Conservation (phyloP, 257 asterid species). For the Nicotiana paniculata region DNA sequence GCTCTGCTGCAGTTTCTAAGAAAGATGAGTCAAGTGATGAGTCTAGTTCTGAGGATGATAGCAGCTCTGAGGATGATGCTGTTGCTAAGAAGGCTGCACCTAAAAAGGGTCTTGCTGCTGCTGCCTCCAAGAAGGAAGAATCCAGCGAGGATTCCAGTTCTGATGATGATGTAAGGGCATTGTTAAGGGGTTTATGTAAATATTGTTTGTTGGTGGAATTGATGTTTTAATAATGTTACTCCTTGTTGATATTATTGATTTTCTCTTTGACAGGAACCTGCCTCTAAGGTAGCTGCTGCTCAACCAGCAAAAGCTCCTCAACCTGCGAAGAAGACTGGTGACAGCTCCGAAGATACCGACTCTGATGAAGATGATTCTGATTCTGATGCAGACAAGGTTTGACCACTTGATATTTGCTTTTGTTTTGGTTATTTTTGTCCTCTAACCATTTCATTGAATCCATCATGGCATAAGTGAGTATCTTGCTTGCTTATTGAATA, state of each 20-base stretch:
- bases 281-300: slow-evolving; percentile 5
- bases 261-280: neutral
- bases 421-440: neutral
- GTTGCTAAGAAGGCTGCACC: slow-evolving; percentile 17
- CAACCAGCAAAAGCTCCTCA: slow-evolving; percentile 12
- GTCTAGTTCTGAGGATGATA: slow-evolving; percentile 29
- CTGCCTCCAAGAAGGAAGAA: slow-evolving; percentile 18
- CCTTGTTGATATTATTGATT: neutral
- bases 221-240: neutral
- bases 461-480: neutral
- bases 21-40: slow-evolving; percentile 25
- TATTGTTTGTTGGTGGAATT: neutral
- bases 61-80: slow-evolving; percentile 27
- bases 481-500: neutral
- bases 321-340: slow-evolving; percentile 13
- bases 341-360: slow-evolving; percentile 9
- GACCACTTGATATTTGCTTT: slow-evolving; percentile 12
- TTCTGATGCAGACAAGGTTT: slow-evolving; percentile 22
- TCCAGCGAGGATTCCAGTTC: slow-evolving; percentile 33
- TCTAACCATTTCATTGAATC: neutral
- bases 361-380: slow-evolving; percentile 30
- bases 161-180: slow-evolving; percentile 22
- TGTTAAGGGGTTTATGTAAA: neutral
- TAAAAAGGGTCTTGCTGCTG: slow-evolving; percentile 1
- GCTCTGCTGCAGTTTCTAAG: slow-evolving; percentile 16